Conservation (phyloP, 192 early-diverging fungal species). For the Phycomyces nitens region DNA sequence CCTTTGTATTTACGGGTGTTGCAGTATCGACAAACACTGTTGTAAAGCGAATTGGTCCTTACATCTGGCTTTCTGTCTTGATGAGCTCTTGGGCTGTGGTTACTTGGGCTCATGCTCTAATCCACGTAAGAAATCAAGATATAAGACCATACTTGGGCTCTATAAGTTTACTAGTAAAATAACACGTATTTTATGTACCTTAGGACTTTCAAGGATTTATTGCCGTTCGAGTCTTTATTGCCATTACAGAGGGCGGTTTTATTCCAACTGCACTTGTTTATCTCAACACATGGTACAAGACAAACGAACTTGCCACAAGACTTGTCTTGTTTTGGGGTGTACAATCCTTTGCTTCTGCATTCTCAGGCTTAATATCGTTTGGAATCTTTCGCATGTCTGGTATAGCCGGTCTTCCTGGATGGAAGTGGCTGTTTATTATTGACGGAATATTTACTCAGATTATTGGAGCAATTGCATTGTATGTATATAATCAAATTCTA, state of each 20-base stretch:
- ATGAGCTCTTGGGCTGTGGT: constrained; percentile 24
- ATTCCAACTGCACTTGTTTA: constrained; percentile 35
- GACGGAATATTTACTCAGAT: constrained; percentile 56
- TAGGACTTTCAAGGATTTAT: constrained; percentile 37
- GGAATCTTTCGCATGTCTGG: constrained; percentile 55
- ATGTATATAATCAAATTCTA: not conserved
- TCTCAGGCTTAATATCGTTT: constrained; percentile 53
- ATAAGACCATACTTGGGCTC: constrained; percentile 14
- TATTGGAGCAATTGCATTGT: constrained; percentile 45
- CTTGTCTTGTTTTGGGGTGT: constrained; percentile 52
- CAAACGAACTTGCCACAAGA: constrained; percentile 45
- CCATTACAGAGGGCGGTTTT: constrained; percentile 45
- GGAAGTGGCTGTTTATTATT: constrained; percentile 65
- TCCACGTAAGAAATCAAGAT: not conserved
- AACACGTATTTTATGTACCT: constrained; percentile 32
- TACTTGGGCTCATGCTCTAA: constrained; percentile 19
- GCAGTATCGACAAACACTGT: constrained; percentile 50
- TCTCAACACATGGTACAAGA: constrained; percentile 50
- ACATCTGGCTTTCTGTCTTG: constrained; percentile 50
- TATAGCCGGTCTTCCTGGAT: constrained; percentile 49
- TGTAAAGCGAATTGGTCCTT: constrained; percentile 43
- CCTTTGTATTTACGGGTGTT: constrained; percentile 35
- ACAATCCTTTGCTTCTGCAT: constrained; percentile 47
- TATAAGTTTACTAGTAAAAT: constrained; percentile 26
- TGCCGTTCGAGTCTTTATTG: constrained; percentile 43